Base-by-base conservation (phyloP, 371 early-diverging fungal species). In the Thermomucor indicae-seudaticae region DNA sequence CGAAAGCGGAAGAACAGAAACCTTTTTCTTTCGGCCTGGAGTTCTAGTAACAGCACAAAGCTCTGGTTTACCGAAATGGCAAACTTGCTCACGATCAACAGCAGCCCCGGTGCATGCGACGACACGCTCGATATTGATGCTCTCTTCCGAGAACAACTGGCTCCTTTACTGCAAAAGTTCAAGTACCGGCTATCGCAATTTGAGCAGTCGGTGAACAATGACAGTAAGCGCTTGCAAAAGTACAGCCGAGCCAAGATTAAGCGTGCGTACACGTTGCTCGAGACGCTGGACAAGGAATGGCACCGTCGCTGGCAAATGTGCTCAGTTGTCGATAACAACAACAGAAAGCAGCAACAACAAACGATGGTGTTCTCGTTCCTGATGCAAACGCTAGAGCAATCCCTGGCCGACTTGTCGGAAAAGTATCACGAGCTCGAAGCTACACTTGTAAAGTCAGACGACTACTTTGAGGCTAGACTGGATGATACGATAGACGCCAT, bases 401-500 rank as follows among this genome's bases (percentile, higher is more conserved):
- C 57, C 31, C 29, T 62, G 31, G 39, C 53, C 6, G 64, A 58
- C 28, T 35, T 64, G n/a, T 49, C 60, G 12, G 60, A 60, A 30
- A 59, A 57, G 34, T 60, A 65, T 28, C 49, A 49, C 4, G 55
- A 60, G 34, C 40, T 65, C 3, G 60, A 60, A 20, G 37, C 43
- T 4, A 37, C 52, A 11, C 25, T 62, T 1, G 28, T 43, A 14
- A 54, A 34, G 7, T 46, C 60, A 3, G 45, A 48, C 14, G 62
- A 57, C 19, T 69, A 55, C 28, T 49, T 65, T 23, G 75, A 70
- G 27, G 60, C 56, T 37, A 51, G 65, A 0, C 16, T 57, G 12
- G 75, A 74, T 30, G 64, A 68, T 42, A 64, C 70, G 17, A 70
- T 76, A 30, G 77, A 76, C 38, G 64, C 68, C 14, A 57, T 72